These are phyloP conservation scores for Daldinia loculata DNA, from an alignment of 495 filamentous ascomycete species.

Conservation along the genomic window DNA sequence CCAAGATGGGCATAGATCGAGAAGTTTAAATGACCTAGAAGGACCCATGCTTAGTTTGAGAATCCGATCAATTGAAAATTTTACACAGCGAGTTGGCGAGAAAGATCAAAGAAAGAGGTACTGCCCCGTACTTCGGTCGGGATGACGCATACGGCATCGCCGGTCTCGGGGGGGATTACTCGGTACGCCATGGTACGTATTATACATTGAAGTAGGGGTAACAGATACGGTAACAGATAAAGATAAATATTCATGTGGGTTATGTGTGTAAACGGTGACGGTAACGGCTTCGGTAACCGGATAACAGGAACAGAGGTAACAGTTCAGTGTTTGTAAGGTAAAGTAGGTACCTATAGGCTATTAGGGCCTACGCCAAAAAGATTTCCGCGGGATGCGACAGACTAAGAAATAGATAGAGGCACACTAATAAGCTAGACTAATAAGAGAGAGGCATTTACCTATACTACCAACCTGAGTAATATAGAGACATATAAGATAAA, in stretches of 20 bases:
- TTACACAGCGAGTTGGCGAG: slow-evolving; percentile 6
- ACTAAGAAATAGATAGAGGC: not conserved
- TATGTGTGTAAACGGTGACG: not conserved
- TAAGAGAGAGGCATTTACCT: not conserved
- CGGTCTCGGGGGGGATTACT: slow-evolving; percentile 34
- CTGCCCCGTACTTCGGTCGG: slow-evolving; percentile 13
- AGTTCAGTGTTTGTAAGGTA: not conserved
- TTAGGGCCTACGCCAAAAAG: not conserved
- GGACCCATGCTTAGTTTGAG: not conserved
- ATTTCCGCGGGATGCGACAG: slow-evolving; percentile 21
- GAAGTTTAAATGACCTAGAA: slow-evolving; percentile 10
- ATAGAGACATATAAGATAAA: not conserved
- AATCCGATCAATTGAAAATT: slow-evolving; percentile 31
- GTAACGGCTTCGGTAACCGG: not conserved
- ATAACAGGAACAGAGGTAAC: not conserved
- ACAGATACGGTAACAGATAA: slow-evolving; percentile 4
- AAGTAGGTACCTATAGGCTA: too few species aligned
- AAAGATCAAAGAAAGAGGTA: slow-evolving; percentile 15
- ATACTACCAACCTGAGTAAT: not conserved
- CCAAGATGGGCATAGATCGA: slow-evolving; percentile 25
- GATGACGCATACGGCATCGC: slow-evolving; percentile 40
- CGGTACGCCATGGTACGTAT: slow-evolving; percentile 9
- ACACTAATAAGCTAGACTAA: not conserved
- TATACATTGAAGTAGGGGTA: not conserved
- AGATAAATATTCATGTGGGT: not conserved